These are phyloP conservation scores for Candida sithepensis DNA, from an alignment of 805 yeast species.

Conservation along the genomic window DNA sequence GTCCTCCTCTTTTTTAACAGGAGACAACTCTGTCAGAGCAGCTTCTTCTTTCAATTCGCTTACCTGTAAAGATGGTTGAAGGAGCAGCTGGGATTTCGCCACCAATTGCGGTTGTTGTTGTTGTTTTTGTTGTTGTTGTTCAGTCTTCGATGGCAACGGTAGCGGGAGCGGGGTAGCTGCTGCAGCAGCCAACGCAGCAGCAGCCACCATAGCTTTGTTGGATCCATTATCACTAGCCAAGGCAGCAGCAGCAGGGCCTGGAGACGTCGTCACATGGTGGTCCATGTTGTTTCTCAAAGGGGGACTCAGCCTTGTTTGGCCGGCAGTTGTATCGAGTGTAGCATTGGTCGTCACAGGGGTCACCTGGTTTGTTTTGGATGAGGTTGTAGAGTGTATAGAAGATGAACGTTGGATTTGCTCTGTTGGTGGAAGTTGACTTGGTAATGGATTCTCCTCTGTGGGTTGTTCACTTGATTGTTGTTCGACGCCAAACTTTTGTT, in stretches of 20 bases:
- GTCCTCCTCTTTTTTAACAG: background rate
- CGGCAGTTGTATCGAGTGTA: constrained; percentile 2
- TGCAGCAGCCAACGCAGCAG: constrained; percentile 81
- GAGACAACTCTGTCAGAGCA: background rate
- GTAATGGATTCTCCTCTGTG: background rate
- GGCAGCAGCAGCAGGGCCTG: constrained; percentile 38
- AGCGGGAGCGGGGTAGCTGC: constrained; percentile 60
- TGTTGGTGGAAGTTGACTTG: background rate
- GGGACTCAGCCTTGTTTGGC: constrained; percentile 14
- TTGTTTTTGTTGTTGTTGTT: too few relatives aligned
- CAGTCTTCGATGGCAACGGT: constrained; percentile 36
- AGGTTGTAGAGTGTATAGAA: background rate
- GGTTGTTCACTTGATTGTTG: background rate
- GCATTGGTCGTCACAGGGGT: constrained; percentile 13
- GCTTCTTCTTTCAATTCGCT: background rate
- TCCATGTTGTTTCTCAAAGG: constrained; percentile 14
- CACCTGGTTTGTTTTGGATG: constrained; percentile 4
- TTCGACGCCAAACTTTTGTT: background rate
- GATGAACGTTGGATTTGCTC: background rate
- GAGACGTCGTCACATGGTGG: constrained; percentile 28
- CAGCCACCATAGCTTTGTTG: constrained; percentile 65
- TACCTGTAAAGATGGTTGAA: background rate
- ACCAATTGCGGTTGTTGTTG: constrained; percentile 7
- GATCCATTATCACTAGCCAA: constrained; percentile 29
- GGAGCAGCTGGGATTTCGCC: background rate